Conservation (phyloP, 345 rosid species). For the Aethionema arabicum region DNA sequence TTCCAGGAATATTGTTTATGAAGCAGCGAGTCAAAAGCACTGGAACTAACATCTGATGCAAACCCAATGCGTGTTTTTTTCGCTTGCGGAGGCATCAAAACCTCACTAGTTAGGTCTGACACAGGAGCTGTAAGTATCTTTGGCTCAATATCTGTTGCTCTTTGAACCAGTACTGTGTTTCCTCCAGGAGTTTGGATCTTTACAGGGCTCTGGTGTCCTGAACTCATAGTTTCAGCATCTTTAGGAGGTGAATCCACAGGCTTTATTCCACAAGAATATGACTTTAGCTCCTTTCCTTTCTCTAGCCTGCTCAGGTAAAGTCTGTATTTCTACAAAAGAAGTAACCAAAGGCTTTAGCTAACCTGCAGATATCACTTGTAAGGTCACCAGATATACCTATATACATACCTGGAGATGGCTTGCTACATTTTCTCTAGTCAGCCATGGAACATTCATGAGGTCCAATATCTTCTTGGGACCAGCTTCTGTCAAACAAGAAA, state of each 20-base stretch:
- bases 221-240: slow-evolving; percentile 40
- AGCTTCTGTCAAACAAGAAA: slow-evolving; percentile 74
- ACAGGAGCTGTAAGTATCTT: slow-evolving; percentile 42
- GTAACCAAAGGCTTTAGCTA: slow-evolving; percentile 13
- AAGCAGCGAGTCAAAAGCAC: slow-evolving; percentile 44
- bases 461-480: slow-evolving; percentile 96
- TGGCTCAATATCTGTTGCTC: slow-evolving; percentile 45
- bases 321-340: slow-evolving; percentile 78
- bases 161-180: slow-evolving; percentile 40
- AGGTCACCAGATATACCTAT: too few species aligned
- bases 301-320: slow-evolving; percentile 84
- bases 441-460: slow-evolving; percentile 94
- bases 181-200: slow-evolving; percentile 42
- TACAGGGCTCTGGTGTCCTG: slow-evolving; percentile 45
- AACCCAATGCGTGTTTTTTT: slow-evolving; percentile 46
- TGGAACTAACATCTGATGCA: slow-evolving; percentile 42
- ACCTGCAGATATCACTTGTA: background rate
- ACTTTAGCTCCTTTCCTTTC: slow-evolving; percentile 59
- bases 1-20: slow-evolving; percentile 47
- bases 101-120: slow-evolving; percentile 45
- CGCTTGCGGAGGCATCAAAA: slow-evolving; percentile 34
- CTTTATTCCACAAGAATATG: slow-evolving; percentile 50
- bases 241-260: slow-evolving; percentile 52
- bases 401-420: slow-evolving; percentile 84
- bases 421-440: slow-evolving; percentile 94